These are phyloP conservation scores for Drosera spatulata DNA, from an alignment of 179 eudicot genomes.

Conservation along the genomic window DNA sequence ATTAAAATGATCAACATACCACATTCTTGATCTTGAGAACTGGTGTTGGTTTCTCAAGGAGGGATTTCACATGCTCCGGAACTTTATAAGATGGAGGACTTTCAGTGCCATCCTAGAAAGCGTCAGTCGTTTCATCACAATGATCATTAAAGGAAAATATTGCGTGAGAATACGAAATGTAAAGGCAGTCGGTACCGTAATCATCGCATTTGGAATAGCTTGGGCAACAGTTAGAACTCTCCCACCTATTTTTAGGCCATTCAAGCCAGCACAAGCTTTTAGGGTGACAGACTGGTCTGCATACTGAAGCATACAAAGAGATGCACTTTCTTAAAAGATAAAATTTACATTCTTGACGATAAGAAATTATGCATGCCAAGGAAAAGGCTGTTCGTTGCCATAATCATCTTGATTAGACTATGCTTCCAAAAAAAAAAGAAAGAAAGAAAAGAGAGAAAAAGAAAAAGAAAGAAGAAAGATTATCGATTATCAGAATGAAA, in stretches of 20 bases:
- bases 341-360: no score
- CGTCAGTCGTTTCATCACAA: conserved; percentile 3
- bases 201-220: conserved; percentile 46
- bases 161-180: neutral
- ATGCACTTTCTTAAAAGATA: neutral
- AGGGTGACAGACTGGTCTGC: conserved; percentile 62
- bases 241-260: conserved; percentile 82
- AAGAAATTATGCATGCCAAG: no score
- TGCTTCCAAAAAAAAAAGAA: no score
- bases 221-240: conserved; percentile 67
- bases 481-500: no score
- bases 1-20: conserved; percentile 26
- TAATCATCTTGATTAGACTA: no score
- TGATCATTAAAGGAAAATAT: neutral
- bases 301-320: conserved; percentile 37
- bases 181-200: conserved; percentile 28
- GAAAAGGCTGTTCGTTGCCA: no score
- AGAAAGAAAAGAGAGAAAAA: no score
- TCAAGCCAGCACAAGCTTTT: conserved; percentile 86
- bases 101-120: conserved; percentile 39
- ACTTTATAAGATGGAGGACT: conserved; percentile 55
- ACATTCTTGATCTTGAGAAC: conserved; percentile 72
- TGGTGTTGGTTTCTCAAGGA: conserved; percentile 62
- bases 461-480: no score
- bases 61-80: conserved; percentile 79